Evolutionary conservation across 2,329 filamentous ascomycete species (phyloP).

Genomic region (Fusarium secorum): DNA sequence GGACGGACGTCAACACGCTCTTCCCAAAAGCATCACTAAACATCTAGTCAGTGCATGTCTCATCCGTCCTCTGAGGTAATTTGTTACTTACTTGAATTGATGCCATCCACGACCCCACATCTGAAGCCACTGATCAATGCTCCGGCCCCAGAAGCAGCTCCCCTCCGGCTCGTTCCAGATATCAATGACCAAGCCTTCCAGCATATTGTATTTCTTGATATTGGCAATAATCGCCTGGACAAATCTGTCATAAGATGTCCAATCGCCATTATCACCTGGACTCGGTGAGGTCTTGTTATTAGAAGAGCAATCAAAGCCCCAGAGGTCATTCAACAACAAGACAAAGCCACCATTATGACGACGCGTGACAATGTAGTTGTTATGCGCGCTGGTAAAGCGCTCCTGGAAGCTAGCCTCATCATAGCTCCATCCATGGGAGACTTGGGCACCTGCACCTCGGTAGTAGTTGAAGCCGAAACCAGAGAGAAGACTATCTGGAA

Average conservation of each 20-base stretch:
- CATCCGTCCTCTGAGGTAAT: no score
- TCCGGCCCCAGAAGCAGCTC: neutral
- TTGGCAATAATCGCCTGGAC: neutral
- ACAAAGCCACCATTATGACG: neutral
- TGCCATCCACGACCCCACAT: neutral
- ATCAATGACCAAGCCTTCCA: neutral
- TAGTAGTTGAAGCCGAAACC: neutral
- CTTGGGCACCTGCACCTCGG: neutral
- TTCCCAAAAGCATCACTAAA: neutral
- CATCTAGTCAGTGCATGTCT: neutral
- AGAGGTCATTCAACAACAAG: neutral
- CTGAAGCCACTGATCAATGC: neutral
- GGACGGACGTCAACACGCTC: neutral
- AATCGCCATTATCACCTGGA: neutral
- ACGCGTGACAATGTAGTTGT: neutral
- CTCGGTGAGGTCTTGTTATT: neutral
- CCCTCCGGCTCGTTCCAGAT: neutral
- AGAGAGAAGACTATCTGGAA: neutral
- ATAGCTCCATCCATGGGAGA: neutral
- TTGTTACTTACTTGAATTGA: neutral
- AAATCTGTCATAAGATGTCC: neutral
- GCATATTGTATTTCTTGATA: neutral
- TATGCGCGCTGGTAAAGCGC: neutral
- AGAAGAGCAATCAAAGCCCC: neutral
- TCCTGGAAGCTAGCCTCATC: neutral